Evolutionary conservation across 768 basidiomycete genomes (phyloP), one percentile per base, ranked within the genome.

Genomic region (Asterophora lycoperdoides): DNA sequence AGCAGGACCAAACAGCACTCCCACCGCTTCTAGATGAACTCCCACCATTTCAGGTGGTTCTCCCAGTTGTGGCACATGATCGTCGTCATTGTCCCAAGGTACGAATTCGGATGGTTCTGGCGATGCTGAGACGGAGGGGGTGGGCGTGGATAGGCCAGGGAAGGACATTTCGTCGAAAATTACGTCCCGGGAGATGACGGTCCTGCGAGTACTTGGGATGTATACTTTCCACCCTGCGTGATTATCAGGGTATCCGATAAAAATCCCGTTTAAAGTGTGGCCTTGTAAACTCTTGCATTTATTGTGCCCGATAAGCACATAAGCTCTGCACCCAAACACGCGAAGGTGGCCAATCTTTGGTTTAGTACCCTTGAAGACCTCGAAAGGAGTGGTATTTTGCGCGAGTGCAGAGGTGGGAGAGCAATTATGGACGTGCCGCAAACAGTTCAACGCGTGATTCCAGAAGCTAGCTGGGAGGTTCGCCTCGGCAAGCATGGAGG

Each of bases 251-350:
- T 74, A 74, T 1, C 71, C 70, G 46, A 73, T 45, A 49, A 74
- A 72, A 8, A 72, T 52, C 17, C 67, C 64, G 42, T 70, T 67
- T 38, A 61, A 48, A 10, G 60, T 60, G 26, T 41, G 41, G 1
- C 60, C 44, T n/a, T 63, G 41, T 0, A 72, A 54, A 1, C 44
- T 57, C 35, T 56, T 63, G 13, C 63, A 45, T 53, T 72, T 63
- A 47, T 73, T 63, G 46, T 65, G 63, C 42, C 62, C 64, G 5
- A 71, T 57, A 40, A 61, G 64, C 20, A 69, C 71, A 60, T 70
- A 74, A 13, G 68, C 68, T 33, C 53, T 53, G 42, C 69, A 73
- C 2, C 73, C 70, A 44, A 63, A 74, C n/a, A 68, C 62, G 8
- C 65, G 56, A 18, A 75, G 59, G 52, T 70, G 58, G 26, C 28